Conservation (phyloP, 257 asterid species). For the Haberlea rhodopensis region DNA sequence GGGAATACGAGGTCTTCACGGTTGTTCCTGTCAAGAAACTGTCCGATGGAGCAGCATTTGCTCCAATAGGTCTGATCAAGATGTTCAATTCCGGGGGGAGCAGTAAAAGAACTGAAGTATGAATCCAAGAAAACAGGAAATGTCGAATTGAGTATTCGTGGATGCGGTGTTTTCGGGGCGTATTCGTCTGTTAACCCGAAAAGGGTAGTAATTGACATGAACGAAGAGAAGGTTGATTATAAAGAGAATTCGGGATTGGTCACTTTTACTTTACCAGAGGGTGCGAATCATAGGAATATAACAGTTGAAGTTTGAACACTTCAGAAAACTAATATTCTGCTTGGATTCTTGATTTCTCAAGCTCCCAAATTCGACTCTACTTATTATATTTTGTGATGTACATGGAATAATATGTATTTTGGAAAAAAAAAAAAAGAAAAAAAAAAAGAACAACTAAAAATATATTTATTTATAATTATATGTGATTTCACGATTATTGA, state of each 20-base stretch:
- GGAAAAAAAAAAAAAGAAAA: no score
- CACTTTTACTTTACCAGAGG: conserved; percentile 40
- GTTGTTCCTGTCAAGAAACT: conserved; percentile 51
- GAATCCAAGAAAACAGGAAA: conserved; percentile 38
- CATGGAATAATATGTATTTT: no score
- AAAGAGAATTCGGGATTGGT: conserved; percentile 47
- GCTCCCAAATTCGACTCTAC: background rate
- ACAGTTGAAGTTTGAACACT: conserved; percentile 40
- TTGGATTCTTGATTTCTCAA: background rate
- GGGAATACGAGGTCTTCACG: conserved; percentile 64
- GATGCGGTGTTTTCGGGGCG: conserved; percentile 68
- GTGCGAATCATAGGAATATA: conserved; percentile 55
- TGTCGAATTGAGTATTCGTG: conserved; percentile 43
- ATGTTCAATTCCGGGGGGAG: conserved; percentile 90
- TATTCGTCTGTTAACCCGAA: conserved; percentile 60
- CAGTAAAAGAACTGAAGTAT: conserved; percentile 50
- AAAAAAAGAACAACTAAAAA: no score
- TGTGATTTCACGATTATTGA: no score
- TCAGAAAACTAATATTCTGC: background rate
- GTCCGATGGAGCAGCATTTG: conserved; percentile 53
- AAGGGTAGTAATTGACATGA: conserved; percentile 34
- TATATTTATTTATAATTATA: no score
- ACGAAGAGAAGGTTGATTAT: conserved; percentile 41
- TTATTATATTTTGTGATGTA: no score
- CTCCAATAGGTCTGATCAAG: conserved; percentile 68